Evolutionary conservation across 1,139 yeast genomes (phyloP), one percentile per base, ranked within the genome.

Genomic region (Zygoascus hellenicus): DNA sequence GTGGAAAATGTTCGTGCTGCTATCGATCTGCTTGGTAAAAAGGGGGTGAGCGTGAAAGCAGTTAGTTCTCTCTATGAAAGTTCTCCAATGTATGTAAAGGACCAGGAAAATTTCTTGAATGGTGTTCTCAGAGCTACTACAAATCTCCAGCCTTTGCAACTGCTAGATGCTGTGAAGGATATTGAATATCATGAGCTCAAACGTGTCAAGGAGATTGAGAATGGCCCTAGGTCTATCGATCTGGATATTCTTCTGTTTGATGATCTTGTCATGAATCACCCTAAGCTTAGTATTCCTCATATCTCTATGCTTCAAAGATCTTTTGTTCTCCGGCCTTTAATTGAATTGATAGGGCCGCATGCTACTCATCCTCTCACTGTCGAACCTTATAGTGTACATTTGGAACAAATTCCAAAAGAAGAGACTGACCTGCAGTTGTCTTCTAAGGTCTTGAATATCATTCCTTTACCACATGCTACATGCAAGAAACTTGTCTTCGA

Each of bases 141-240:
- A 0, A 63, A 63, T 5, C 65, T 81, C 41, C 55, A 74, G 0
- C 97, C 99, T 0, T 71, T 74, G 38, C 80, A 78, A 1, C 68
- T 94, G 17, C 69, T 92, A 40, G 63, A 65, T 15, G 68, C 73
- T 2, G 66, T 90, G 50, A 90, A 94, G 60, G 72, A 76, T 26
- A 83, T 92, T 41, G 99, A 92, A 64, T 86, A 86, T 57, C 70
- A 78, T 5, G 77, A 76, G 30, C 68, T 90, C 36, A 71, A 76
- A n/a, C 71, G 99, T 45, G 80, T 81, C 19, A 92, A 92, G 61
- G 69, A 79, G 38, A 75, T 87, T 53, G 90, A 86, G 30, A 92
- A 92, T 60, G 97, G 98, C 0, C 98, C 98, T 5, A 72, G 99
- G 50, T 69, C 84, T 9, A 86, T 92, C 48, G 99, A 92, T 60